phyloP scores from a whole-genome alignment of 2,329 filamentous ascomycete genomes.

The Ramichloridium luteum region DNA sequence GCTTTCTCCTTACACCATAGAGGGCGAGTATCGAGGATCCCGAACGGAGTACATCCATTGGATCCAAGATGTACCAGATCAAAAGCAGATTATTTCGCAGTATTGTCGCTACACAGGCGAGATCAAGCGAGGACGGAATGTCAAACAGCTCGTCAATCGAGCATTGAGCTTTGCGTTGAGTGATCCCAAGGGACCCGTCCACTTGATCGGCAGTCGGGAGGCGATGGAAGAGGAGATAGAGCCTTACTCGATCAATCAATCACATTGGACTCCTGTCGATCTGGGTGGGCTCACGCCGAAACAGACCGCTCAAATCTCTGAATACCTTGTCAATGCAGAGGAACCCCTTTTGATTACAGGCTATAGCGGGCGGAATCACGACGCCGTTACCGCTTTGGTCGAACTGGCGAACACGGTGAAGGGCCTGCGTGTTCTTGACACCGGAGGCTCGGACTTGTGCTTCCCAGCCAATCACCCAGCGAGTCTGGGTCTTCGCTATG shows the following conservation, averaged over 20 bases:
- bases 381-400: conserved; percentile 48
- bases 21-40: conserved; percentile 65
- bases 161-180: conserved; percentile 71
- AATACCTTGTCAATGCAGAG: conserved; percentile 50
- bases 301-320: conserved; percentile 48
- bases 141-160: conserved; percentile 81
- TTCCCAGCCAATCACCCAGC: conserved; percentile 58
- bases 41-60: conserved; percentile 77
- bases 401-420: conserved; percentile 55
- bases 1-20: conserved; percentile 61
- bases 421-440: conserved; percentile 60
- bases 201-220: conserved; percentile 65
- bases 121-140: conserved; percentile 71
- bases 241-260: conserved; percentile 56
- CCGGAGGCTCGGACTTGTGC: conserved; percentile 68
- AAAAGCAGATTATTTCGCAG: conserved; percentile 67
- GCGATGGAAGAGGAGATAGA: conserved; percentile 76
- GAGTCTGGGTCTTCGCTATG: conserved; percentile 54
- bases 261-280: conserved; percentile 58
- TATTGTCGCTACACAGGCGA: conserved; percentile 77
- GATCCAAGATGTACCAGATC: conserved; percentile 74
- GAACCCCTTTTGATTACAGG: conserved; percentile 59
- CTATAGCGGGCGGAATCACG: conserved; percentile 58
- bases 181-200: conserved; percentile 67
- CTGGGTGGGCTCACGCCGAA: conserved; percentile 47